Percentiles rank a stretch among this genome's conserved stretches.
Conservation (phyloP, 2,329 filamentous ascomycete species). For the Epichloe sylvatica region DNA sequence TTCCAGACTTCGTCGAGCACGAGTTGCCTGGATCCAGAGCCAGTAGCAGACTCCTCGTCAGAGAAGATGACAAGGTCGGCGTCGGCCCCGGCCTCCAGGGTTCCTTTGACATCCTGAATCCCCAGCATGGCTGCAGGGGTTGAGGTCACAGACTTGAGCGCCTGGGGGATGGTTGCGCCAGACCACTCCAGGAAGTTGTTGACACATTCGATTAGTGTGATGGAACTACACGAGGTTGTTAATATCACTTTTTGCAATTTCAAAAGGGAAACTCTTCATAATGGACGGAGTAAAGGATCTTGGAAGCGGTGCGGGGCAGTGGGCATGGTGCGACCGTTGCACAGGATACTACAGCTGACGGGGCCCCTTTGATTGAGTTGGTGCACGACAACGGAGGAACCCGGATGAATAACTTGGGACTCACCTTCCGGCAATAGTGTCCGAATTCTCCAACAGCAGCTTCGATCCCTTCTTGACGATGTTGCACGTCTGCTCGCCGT, state of each 20-base stretch:
- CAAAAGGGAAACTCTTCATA: no score
- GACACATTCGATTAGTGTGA: slow-evolving; percentile 67
- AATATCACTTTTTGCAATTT: not conserved
- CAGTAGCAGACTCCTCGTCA: slow-evolving; percentile 25
- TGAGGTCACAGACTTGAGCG: slow-evolving; percentile 57
- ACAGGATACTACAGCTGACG: not conserved
- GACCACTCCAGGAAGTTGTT: slow-evolving; percentile 70
- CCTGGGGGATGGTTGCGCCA: slow-evolving; percentile 50
- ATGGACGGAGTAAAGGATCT: not conserved
- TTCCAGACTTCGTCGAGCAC: slow-evolving; percentile 69
- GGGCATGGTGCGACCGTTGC: no score
- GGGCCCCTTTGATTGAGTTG: not conserved
- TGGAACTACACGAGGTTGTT: slow-evolving; percentile 33
- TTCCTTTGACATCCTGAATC: slow-evolving; percentile 52
- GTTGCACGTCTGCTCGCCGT: slow-evolving; percentile 43
- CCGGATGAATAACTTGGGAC: slow-evolving; percentile 12
- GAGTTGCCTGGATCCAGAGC: slow-evolving; percentile 34
- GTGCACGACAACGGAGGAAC: not conserved
- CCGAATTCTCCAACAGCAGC: slow-evolving; percentile 63
- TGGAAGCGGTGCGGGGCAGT: not conserved
- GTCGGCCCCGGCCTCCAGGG: slow-evolving; percentile 47
- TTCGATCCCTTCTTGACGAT: slow-evolving; percentile 59
- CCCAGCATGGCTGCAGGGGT: slow-evolving; percentile 69
- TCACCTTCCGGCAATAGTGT: slow-evolving; percentile 64
- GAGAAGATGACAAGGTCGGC: slow-evolving; percentile 57